These are phyloP conservation scores for Neurospora intermedia DNA, from an alignment of 495 filamentous ascomycete species.

Conservation along the genomic window DNA sequence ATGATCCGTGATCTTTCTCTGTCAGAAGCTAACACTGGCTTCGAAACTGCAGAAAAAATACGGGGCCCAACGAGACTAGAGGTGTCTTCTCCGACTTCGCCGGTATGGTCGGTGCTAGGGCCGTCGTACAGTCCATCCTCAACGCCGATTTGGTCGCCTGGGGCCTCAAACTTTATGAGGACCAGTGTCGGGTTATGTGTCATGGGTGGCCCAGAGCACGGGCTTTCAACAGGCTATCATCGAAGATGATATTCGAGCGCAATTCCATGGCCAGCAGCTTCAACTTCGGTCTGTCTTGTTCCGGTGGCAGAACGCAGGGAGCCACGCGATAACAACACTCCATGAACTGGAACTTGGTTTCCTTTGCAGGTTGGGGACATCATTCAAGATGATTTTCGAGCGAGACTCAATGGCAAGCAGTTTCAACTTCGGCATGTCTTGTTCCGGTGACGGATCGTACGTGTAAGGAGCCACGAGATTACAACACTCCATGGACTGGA, in stretches of 20 bases:
- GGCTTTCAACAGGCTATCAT: no score
- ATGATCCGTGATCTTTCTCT: neutral
- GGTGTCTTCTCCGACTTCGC: neutral
- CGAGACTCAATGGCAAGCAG: no score
- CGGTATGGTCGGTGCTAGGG: neutral
- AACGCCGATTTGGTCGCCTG: neutral
- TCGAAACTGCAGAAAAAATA: neutral
- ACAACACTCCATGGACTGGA: no score
- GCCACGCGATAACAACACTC: neutral
- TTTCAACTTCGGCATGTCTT: no score
- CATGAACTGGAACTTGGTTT: neutral
- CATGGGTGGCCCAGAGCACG: no score
- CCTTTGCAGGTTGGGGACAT: neutral
- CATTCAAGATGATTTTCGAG: no score
- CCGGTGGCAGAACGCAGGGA: neutral
- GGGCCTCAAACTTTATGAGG: neutral
- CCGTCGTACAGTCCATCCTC: neutral
- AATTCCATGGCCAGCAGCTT: constrained; percentile 5
- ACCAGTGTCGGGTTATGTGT: neutral
- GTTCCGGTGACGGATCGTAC: no score
- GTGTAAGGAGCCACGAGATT: no score
- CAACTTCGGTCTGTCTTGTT: neutral
- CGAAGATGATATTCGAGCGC: constrained; percentile 3
- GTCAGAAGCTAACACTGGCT: neutral
- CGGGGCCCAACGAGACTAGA: neutral